Percentiles rank a stretch among this genome's conserved stretches.
These are phyloP conservation scores for Fusarium agapanthi DNA, from an alignment of 2,329 filamentous ascomycete genomes.

Conservation along the genomic window DNA sequence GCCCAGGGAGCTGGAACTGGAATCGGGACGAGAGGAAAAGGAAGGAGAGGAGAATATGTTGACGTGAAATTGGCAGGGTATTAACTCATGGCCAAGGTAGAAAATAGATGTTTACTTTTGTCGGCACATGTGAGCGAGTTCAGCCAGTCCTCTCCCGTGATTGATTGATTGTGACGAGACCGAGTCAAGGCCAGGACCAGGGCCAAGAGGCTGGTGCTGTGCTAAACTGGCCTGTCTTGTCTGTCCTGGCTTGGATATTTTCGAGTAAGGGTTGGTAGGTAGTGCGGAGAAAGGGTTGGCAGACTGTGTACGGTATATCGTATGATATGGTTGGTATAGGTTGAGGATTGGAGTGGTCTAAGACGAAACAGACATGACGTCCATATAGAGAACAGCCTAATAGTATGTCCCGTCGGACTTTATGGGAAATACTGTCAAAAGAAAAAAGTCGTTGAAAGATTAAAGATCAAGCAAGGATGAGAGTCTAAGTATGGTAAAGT, in stretches of 20 bases:
- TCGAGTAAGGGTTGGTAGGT: neutral
- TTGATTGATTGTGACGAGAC: slow-evolving; percentile 23
- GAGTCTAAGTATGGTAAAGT: slow-evolving; percentile 5
- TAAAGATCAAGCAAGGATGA: slow-evolving; percentile 11
- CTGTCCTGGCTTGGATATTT: neutral
- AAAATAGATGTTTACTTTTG: slow-evolving; percentile 3
- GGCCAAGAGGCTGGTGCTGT: neutral
- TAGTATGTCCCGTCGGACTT: neutral
- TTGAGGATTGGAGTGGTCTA: slow-evolving; percentile 1
- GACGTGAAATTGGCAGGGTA: slow-evolving; percentile 26
- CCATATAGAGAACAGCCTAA: neutral
- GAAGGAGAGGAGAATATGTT: slow-evolving; percentile 1
- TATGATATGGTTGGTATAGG: neutral
- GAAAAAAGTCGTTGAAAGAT: slow-evolving; percentile 6
- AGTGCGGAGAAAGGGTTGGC: slow-evolving; percentile 15
- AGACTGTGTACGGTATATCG: neutral
- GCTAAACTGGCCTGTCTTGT: neutral
- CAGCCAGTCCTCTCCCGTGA: slow-evolving; percentile 4
- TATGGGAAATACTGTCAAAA: neutral
- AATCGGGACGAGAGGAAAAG: slow-evolving; percentile 1
- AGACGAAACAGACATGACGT: neutral
- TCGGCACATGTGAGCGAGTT: slow-evolving; percentile 28
- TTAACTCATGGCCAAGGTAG: slow-evolving; percentile 6
- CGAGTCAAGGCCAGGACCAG: slow-evolving; percentile 21
- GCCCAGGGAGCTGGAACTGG: slow-evolving; percentile 7